Base-by-base conservation (phyloP, 2,329 filamentous ascomycete species). In the Claviceps lovelessii region DNA sequence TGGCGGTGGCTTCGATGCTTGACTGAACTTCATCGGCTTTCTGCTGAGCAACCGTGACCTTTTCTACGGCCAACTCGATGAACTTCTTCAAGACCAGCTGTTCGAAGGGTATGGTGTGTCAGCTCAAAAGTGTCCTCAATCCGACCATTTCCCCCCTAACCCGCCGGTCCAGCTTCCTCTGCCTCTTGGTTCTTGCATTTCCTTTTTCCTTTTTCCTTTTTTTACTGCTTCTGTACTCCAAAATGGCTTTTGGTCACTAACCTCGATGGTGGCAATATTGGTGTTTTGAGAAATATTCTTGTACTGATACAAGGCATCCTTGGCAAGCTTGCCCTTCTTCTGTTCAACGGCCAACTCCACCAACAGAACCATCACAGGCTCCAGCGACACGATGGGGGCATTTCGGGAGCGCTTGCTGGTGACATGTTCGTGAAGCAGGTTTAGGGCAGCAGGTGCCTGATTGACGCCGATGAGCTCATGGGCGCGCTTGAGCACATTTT, bases 211-310 rank as follows among this genome's bases (percentile, higher is more conserved):
- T 29, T 11, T 35, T 35, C n/a, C n/a, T 28, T n/a, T 4, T 33
- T 48, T 31, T n/a, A 4, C 29, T 48, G 44, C 9, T 49, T 33
- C 9, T 45, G 42, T 28, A 28, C 8, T 10, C 11, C 13, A 1
- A 33, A 37, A 44, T 29, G 47, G 23, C 5, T n/a, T 29, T 6
- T n/a, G 7, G 19, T 37, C 54, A 65, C 70, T 47, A 75, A 89
- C 86, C 83, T 97, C 93, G 70, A 98, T 98, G 58, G 93, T 98
- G 64, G 83, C 90, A 62, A 98, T 90, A 69, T 97, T 97, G 64
- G 91, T 95, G 76, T 98, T 98, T 73, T 98, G 93, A 55, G 90
- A 91, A 63, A 96, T 97, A 73, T 98, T 98, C 80, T 98, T 98
- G 81, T 98, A 98, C 72, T 96, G 93, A 72, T 97, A 98, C 51